Evolutionary conservation across 164 flowering plant species (phyloP).

Genomic region (Magnolia officinalis): DNA sequence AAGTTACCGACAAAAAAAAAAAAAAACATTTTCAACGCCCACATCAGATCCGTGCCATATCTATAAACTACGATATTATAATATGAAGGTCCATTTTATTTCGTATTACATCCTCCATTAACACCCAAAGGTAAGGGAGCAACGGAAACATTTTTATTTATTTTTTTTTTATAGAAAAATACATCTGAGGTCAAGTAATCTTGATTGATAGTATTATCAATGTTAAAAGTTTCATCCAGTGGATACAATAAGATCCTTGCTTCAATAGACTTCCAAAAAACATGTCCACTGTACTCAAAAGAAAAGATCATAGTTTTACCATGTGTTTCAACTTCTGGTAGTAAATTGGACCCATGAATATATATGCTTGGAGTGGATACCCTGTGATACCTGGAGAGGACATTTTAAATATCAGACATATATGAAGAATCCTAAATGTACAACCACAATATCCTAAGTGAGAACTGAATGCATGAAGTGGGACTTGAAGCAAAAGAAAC

Average conservation of each 20-base stretch:
- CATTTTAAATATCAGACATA: neutral
- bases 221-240: neutral
- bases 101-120: no score
- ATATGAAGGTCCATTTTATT: no score
- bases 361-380: constrained; percentile 79
- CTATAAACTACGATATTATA: no score
- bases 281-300: neutral
- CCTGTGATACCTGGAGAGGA: constrained; percentile 76
- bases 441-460: no score
- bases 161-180: no score
- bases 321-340: constrained; percentile 95
- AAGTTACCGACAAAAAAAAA: no score
- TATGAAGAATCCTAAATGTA: neutral
- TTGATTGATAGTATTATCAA: neutral
- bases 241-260: neutral
- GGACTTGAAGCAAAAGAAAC: no score
- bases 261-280: neutral
- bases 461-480: neutral
- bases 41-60: no score
- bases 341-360: constrained; percentile 98
- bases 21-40: no score
- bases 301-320: constrained; percentile 32
- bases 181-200: neutral
- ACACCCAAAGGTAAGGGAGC: no score
- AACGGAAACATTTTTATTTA: no score